phyloP scores from a whole-genome alignment of 495 filamentous ascomycete genomes.

The Trichocladium antarcticum region DNA sequence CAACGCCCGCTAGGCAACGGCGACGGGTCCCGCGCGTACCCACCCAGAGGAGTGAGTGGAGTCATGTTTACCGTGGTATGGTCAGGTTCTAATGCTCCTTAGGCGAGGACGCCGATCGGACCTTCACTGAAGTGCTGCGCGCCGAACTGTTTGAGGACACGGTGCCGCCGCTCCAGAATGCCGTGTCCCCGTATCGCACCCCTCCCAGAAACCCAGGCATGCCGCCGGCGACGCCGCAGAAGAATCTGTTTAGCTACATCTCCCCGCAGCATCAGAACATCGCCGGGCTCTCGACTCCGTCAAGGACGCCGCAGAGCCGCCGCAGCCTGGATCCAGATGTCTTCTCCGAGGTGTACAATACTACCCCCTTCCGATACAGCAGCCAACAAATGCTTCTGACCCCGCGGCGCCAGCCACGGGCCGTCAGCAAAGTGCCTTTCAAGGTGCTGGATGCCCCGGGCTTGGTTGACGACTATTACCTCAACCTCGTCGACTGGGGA shows the following conservation, averaged over 20 bases:
- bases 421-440: conserved; percentile 90
- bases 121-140: conserved; percentile 77
- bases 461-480: conserved; percentile 90
- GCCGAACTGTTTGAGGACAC: conserved; percentile 83
- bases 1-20: conserved; percentile 69
- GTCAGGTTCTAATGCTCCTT: conserved; percentile 30
- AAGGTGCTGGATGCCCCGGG: conserved; percentile 97
- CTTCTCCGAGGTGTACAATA: conserved; percentile 80
- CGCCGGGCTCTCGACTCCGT: conserved; percentile 65
- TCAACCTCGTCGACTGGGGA: conserved; percentile 98
- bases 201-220: conserved; percentile 58
- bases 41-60: conserved; percentile 74
- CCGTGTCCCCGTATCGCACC: conserved; percentile 37
- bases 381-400: conserved; percentile 87
- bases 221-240: conserved; percentile 84
- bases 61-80: too few species aligned
- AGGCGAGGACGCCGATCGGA: conserved; percentile 92
- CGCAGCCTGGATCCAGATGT: conserved; percentile 78
- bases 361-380: conserved; percentile 80
- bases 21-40: conserved; percentile 61
- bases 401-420: conserved; percentile 74
- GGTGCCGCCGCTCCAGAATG: conserved; percentile 66
- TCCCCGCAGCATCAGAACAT: conserved; percentile 62
- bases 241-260: conserved; percentile 91
- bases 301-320: conserved; percentile 76